phyloP scores from a whole-genome alignment of 176 grass and related monocot species.

The Musa beccarii region DNA sequence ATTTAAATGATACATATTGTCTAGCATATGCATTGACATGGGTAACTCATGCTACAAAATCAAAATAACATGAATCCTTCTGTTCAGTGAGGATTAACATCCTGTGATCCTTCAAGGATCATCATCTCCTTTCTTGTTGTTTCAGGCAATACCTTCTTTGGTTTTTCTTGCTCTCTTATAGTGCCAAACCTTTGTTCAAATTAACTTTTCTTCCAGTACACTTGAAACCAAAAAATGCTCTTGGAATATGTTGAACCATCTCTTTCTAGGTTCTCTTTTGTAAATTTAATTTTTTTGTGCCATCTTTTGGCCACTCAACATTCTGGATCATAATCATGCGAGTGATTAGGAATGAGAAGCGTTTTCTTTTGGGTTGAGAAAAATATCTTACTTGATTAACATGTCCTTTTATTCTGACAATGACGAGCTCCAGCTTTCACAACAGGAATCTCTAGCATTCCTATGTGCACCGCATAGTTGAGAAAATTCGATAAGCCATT shows the following conservation, averaged over 20 bases:
- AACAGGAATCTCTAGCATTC: neutral
- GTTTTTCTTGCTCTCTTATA: neutral
- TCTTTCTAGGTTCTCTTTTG: neutral
- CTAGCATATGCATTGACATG: neutral
- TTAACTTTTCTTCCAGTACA: neutral
- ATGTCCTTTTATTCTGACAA: neutral
- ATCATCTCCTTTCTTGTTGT: neutral
- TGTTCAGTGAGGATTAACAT: neutral
- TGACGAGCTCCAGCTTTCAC: neutral
- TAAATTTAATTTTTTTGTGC: neutral
- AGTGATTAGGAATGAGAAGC: neutral
- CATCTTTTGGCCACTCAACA: no score
- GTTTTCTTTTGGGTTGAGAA: neutral
- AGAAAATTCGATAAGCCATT: no score
- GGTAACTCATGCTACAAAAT: neutral
- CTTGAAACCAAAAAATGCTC: no score
- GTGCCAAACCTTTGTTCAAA: neutral
- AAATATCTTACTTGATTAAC: neutral
- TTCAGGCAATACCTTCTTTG: neutral
- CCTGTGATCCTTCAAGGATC: neutral
- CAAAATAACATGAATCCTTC: neutral
- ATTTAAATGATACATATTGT: neutral
- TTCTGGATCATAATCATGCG: no score
- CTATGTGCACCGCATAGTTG: no score
- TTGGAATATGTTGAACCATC: no score